A percentile compares a stretch with the other conserved stretches of the same genome.
These are phyloP conservation scores for Thinopyrum elongatum DNA, from an alignment of 176 grass and related monocot species.

Conservation along the genomic window DNA sequence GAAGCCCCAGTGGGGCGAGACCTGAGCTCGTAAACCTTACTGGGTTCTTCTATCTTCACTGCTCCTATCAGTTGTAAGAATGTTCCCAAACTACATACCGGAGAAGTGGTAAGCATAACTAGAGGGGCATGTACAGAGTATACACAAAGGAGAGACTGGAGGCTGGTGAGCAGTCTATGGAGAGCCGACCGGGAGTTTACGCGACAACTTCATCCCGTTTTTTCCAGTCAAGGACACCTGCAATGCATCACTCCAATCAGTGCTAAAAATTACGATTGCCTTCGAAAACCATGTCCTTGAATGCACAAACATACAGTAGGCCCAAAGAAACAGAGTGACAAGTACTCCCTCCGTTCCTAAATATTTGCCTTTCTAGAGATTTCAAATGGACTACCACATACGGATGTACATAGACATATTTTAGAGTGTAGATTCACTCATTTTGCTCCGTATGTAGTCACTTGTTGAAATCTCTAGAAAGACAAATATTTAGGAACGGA, in stretches of 20 bases:
- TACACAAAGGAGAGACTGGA: constrained; percentile 27
- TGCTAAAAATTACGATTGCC: background rate
- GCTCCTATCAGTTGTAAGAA: constrained; percentile 25
- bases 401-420: too few species aligned
- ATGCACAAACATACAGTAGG: background rate
- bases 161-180: constrained; percentile 29
- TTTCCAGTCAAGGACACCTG: constrained; percentile 74
- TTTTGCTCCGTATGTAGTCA: too few species aligned
- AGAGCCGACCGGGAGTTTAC: constrained; percentile 33
- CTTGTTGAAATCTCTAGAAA: too few species aligned
- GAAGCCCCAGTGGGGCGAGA: background rate
- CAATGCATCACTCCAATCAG: constrained; percentile 7
- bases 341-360: too few species aligned
- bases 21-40: background rate
- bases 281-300: background rate
- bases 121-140: constrained; percentile 50
- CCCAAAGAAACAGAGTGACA: background rate
- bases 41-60: constrained; percentile 14
- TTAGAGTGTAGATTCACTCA: too few species aligned
- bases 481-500: too few species aligned
- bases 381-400: too few species aligned
- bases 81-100: constrained; percentile 20
- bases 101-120: constrained; percentile 27
- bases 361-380: too few species aligned
- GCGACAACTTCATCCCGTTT: constrained; percentile 44